These are phyloP conservation scores for Nitzschia sp. DNA, from an alignment of 108 stramenopile genomes.

Conservation along the genomic window DNA sequence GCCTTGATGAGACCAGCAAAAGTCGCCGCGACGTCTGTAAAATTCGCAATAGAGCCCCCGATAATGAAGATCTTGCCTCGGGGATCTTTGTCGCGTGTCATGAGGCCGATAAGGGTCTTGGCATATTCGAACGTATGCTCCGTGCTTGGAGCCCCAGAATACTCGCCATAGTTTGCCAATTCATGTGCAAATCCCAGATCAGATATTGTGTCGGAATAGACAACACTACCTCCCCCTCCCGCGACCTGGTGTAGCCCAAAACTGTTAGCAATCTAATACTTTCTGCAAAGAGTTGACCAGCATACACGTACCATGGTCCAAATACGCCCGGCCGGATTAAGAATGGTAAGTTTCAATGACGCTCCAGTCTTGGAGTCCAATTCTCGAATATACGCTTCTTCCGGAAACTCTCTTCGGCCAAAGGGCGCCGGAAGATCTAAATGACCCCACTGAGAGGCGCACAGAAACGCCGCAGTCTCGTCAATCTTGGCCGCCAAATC, in stretches of 20 bases:
- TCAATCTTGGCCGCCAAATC: conserved; percentile 92
- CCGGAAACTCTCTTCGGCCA: conserved; percentile 86
- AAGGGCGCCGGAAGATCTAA: conserved; percentile 83
- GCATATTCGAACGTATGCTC: conserved; percentile 93
- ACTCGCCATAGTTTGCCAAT: conserved; percentile 94
- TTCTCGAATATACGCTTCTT: conserved; percentile 84
- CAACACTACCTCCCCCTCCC: conserved; percentile 91
- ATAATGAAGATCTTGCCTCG: conserved; percentile 84
- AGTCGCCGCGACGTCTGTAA: conserved; percentile 94
- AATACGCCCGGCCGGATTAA: conserved; percentile 82
- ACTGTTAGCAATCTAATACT: background rate
- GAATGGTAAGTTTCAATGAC: conserved; percentile 88
- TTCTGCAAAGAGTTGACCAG: background rate
- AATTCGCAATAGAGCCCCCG: conserved; percentile 93
- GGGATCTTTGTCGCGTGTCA: conserved; percentile 73
- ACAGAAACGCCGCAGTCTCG: conserved; percentile 86
- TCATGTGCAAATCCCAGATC: conserved; percentile 84
- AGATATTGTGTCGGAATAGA: conserved; percentile 94
- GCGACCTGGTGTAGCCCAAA: conserved; percentile 41
- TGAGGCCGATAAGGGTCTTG: conserved; percentile 80
- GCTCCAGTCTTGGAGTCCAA: conserved; percentile 88
- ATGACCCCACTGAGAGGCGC: conserved; percentile 78
- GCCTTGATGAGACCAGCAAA: conserved; percentile 92
- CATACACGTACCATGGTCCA: conserved; percentile 84
- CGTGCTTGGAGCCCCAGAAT: conserved; percentile 87